Evolutionary conservation across 2,329 filamentous ascomycete genomes (phyloP).

Genomic region (Berkeleyomyces rouxiae): DNA sequence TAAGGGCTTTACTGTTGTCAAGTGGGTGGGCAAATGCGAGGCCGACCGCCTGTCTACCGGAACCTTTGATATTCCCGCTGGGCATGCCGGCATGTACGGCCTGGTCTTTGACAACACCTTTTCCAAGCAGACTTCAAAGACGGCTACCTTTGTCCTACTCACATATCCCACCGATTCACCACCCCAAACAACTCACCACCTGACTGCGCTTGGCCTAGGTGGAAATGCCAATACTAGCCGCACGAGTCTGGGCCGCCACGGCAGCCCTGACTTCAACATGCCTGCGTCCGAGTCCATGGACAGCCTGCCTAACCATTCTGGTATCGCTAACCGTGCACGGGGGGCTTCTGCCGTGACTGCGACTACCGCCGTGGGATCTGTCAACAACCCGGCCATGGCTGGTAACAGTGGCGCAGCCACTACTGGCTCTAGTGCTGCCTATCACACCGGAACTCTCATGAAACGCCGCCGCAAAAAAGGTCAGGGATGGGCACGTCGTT

Average conservation of each 20-base stretch:
- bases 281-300: constrained; percentile 39
- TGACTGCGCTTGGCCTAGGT: constrained; percentile 35
- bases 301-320: constrained; percentile 38
- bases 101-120: constrained; percentile 98
- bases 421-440: constrained; percentile 27
- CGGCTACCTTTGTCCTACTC: constrained; percentile 81
- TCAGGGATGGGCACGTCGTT: constrained; percentile 81
- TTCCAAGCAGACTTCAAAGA: constrained; percentile 88
- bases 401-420: constrained; percentile 1
- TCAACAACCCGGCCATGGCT: not conserved
- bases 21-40: constrained; percentile 91
- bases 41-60: constrained; percentile 90
- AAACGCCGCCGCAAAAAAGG: constrained; percentile 88
- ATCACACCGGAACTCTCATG: constrained; percentile 70
- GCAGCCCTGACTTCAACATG: constrained; percentile 29
- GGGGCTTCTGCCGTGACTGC: constrained; percentile 30
- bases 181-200: constrained; percentile 56
- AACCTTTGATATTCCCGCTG: constrained; percentile 58
- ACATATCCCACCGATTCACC: constrained; percentile 76
- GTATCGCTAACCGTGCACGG: constrained; percentile 21
- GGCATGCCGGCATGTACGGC: constrained; percentile 83
- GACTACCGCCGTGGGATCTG: not conserved
- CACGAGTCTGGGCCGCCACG: constrained; percentile 34
- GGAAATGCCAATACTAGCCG: constrained; percentile 24
- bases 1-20: constrained; percentile 52